Evolutionary conservation across 495 filamentous ascomycete species (phyloP).

Genomic region (Lasiosphaeriaceae sp.): DNA sequence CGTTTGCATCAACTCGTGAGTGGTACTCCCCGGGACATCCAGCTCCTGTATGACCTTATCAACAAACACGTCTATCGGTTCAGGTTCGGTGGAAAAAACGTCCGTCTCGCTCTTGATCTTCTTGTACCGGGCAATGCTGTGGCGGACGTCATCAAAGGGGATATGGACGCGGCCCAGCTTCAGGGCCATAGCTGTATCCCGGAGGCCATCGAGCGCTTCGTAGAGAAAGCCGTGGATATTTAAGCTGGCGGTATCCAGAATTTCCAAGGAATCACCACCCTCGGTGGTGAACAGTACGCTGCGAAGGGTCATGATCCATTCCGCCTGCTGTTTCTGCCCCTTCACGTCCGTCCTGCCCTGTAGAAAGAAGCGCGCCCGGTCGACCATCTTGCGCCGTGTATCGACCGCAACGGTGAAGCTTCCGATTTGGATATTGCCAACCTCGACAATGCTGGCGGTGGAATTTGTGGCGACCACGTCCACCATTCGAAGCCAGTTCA

Average conservation of each 20-base stretch:
- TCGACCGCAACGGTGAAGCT: slow-evolving; percentile 83
- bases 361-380: slow-evolving; percentile 85
- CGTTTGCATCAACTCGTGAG: slow-evolving; percentile 74
- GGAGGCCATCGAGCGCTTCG: slow-evolving; percentile 77
- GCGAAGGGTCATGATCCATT: slow-evolving; percentile 86
- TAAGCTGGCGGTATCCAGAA: slow-evolving; percentile 81
- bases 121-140: slow-evolving; percentile 51
- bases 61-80: slow-evolving; percentile 59
- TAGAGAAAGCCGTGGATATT: slow-evolving; percentile 94
- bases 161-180: slow-evolving; percentile 88
- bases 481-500: slow-evolving; percentile 85
- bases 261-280: slow-evolving; percentile 78
- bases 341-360: slow-evolving; percentile 65
- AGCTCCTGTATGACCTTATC: slow-evolving; percentile 76
- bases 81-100: slow-evolving; percentile 22
- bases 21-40: slow-evolving; percentile 64
- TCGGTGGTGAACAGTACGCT: slow-evolving; percentile 85
- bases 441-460: slow-evolving; percentile 66
- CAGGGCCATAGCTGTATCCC: slow-evolving; percentile 83
- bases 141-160: slow-evolving; percentile 79
- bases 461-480: slow-evolving; percentile 86
- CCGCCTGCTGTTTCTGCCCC: slow-evolving; percentile 75
- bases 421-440: slow-evolving; percentile 80
- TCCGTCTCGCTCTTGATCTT: slow-evolving; percentile 27
- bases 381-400: slow-evolving; percentile 84